phyloP scores from a whole-genome alignment of 2,329 filamentous ascomycete genomes.

The Metarhizium humberi region DNA sequence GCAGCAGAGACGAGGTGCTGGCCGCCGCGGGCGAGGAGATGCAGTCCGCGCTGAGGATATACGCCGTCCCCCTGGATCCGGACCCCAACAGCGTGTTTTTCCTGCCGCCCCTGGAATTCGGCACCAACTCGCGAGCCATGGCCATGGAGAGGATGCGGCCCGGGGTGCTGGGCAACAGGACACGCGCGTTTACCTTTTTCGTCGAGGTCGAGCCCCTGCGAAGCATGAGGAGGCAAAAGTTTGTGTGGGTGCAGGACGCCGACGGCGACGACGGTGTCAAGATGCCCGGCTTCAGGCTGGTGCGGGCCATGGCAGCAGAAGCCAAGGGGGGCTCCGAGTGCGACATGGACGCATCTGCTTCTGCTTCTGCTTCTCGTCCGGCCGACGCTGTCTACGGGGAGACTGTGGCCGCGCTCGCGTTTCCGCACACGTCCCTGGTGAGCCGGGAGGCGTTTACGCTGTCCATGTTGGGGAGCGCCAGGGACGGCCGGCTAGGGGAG shows the following conservation, averaged over 20 bases:
- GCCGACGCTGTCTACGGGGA: neutral
- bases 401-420: neutral
- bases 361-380: neutral
- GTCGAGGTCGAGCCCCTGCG: neutral
- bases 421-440: neutral
- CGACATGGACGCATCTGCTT: neutral
- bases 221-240: neutral
- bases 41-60: neutral
- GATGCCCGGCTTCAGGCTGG: neutral
- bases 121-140: constrained; percentile 3
- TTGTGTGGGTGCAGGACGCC: neutral
- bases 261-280: neutral
- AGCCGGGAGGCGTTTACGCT: neutral
- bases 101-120: neutral
- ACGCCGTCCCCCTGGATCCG: neutral
- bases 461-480: neutral
- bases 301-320: neutral
- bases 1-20: neutral
- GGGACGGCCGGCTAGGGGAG: neutral
- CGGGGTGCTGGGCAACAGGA: neutral
- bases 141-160: neutral
- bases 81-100: neutral
- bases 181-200: neutral
- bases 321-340: neutral
- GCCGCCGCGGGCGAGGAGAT: constrained; percentile 1